Evolutionary conservation across 2,329 filamentous ascomycete genomes (phyloP), one percentile per base, ranked within the genome.

Genomic region (Macrophomina phaseolina): DNA sequence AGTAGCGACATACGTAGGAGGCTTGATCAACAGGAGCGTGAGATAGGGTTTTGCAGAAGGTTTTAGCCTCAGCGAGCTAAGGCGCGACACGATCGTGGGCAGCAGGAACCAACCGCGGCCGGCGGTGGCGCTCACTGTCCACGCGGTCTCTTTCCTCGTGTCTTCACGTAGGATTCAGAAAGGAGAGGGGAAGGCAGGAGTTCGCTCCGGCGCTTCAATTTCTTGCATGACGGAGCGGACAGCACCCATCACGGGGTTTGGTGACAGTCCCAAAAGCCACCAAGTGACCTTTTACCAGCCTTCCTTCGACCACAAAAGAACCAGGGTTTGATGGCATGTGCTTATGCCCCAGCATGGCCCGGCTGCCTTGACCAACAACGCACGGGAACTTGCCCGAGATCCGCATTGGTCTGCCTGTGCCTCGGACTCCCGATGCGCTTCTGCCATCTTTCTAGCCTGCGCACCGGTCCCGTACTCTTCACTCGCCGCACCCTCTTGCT

Each of bases 11-110:
- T 49, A 49, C 58, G 58, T 62, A 62, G 58, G 58, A 62, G 58
- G 58, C 58, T 48, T 48, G 42, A 62, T 48, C 42, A 49, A 36
- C 42, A 49, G 58, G 11, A 36, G 16, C 18, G 58, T 16, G 58
- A 48, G 58, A 48, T 48, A 62, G 18, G 58, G 58, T 48, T 62
- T 62, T 34, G 58, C 38, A 49, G 42, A 49, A 62, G 42, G 58
- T 48, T 62, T 62, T 49, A 62, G n/a, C 58, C 58, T 62, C 58
- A 62, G 30, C 16, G 23, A 62, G 58, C 58, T 62, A 62, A 62
- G 42, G 58, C 32, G 46, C 14, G 40, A 30, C 16, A 12, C 36
- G 36, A 45, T 58, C 36, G 46, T 45, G 23, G 23, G 42, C 55
- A 60, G 55, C 23, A 36, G 18, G 23, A 12, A 18, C 55, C 28